These are phyloP conservation scores for Ustanciosporium gigantosporum DNA, from an alignment of 1,284 basidiomycete species.

Conservation along the genomic window DNA sequence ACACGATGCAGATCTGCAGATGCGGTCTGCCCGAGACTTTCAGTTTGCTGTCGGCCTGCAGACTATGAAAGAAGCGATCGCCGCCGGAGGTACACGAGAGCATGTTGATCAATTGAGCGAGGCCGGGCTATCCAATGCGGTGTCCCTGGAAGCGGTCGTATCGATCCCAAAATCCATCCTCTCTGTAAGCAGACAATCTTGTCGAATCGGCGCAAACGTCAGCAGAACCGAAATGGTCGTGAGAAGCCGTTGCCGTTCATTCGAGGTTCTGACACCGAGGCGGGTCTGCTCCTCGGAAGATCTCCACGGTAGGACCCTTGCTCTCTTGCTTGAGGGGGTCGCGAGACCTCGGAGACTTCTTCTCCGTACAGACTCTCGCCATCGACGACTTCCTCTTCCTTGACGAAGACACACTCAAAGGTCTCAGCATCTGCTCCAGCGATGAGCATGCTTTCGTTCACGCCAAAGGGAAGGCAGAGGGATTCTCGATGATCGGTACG, in stretches of 20 bases:
- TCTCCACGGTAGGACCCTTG: slow-evolving; percentile 16
- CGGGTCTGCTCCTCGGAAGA: too few relatives aligned
- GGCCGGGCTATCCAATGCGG: slow-evolving; percentile 1
- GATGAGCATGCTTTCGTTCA: slow-evolving; percentile 29
- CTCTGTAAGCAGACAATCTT: slow-evolving; percentile 8
- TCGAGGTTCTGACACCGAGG: too few relatives aligned
- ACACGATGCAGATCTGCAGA: not conserved
- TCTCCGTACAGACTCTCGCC: slow-evolving; percentile 12
- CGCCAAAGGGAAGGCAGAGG: slow-evolving; percentile 16
- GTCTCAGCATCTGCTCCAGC: slow-evolving; percentile 25
- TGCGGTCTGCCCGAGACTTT: slow-evolving; percentile 8
- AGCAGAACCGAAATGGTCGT: not conserved
- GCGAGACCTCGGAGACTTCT: slow-evolving; percentile 7
- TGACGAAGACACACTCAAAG: slow-evolving; percentile 29
- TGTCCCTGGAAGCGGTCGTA: slow-evolving; percentile 18
- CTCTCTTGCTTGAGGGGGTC: slow-evolving; percentile 14
- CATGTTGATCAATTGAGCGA: too few relatives aligned
- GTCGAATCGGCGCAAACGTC: not conserved
- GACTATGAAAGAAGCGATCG: slow-evolving; percentile 3
- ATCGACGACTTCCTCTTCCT: slow-evolving; percentile 23
- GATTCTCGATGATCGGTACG: slow-evolving; percentile 29
- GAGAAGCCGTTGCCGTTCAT: not conserved
- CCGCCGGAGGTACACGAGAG: too few relatives aligned
- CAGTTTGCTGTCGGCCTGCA: slow-evolving; percentile 17
- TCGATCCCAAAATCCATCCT: slow-evolving; percentile 14